Evolutionary conservation across 2,329 filamentous ascomycete species (phyloP).

Genomic region (Aplosporella prunicola): DNA sequence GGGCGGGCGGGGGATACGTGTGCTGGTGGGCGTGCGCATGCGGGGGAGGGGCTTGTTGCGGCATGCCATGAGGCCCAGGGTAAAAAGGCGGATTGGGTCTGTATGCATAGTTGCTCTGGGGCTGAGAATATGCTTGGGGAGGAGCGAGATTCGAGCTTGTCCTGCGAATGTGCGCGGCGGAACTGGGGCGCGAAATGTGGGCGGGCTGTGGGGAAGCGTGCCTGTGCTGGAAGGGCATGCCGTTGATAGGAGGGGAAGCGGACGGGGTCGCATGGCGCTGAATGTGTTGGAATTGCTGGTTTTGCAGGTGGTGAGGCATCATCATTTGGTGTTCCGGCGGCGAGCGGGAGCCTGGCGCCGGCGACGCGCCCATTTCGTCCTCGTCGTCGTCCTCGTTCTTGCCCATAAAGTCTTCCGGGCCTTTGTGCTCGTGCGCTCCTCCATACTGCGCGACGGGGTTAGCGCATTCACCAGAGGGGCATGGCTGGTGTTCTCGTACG

Average conservation of each 20-base stretch:
- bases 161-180: constrained; percentile 68
- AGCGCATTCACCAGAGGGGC: constrained; percentile 14
- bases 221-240: constrained; percentile 59
- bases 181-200: constrained; percentile 65
- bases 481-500: constrained; percentile 44
- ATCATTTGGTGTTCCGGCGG: constrained; percentile 53
- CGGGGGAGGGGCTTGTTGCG: constrained; percentile 28
- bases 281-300: constrained; percentile 66
- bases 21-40: constrained; percentile 37
- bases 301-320: constrained; percentile 37
- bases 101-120: constrained; percentile 65
- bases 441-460: constrained; percentile 57
- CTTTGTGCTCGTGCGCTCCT: constrained; percentile 90
- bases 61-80: constrained; percentile 50
- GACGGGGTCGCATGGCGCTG: constrained; percentile 75
- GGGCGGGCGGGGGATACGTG: constrained; percentile 33
- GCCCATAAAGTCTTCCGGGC: constrained; percentile 82
- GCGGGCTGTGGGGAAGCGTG: constrained; percentile 76
- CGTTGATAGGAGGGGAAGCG: constrained; percentile 82
- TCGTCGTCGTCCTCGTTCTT: constrained; percentile 63
- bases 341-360: constrained; percentile 56
- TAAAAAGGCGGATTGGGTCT: constrained; percentile 83
- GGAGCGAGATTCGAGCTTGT: constrained; percentile 64
- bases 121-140: constrained; percentile 42
- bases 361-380: constrained; percentile 64